These are phyloP conservation scores for Periconia sp. DNA, from an alignment of 2,329 filamentous ascomycete species.

Conservation along the genomic window DNA sequence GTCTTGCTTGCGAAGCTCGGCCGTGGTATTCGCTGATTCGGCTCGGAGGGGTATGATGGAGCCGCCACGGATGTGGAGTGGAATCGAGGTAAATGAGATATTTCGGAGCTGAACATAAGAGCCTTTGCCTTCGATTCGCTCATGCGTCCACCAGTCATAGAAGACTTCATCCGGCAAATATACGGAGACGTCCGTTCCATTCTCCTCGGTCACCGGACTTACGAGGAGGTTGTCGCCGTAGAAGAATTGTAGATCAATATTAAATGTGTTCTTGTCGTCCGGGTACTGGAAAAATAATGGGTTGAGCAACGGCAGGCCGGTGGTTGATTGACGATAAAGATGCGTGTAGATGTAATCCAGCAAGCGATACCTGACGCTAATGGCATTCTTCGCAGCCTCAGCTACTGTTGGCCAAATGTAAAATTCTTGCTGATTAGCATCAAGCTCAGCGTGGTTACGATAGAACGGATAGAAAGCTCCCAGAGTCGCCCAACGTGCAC, in stretches of 20 bases:
- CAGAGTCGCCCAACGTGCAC: slow-evolving; percentile 73
- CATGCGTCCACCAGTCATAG: slow-evolving; percentile 65
- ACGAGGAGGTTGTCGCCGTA: slow-evolving; percentile 63
- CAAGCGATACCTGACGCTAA: slow-evolving; percentile 72
- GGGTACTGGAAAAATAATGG: slow-evolving; percentile 77
- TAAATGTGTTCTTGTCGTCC: slow-evolving; percentile 57
- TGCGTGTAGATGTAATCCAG: slow-evolving; percentile 81
- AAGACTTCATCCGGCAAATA: slow-evolving; percentile 65
- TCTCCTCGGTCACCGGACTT: slow-evolving; percentile 61
- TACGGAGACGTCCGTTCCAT: slow-evolving; percentile 58
- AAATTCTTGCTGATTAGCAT: slow-evolving; percentile 69
- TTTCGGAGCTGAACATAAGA: slow-evolving; percentile 52
- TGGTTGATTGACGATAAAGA: slow-evolving; percentile 63
- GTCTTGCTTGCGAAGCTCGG: slow-evolving; percentile 66
- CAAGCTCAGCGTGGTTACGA: slow-evolving; percentile 69
- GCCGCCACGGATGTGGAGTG: slow-evolving; percentile 70
- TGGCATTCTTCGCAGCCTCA: slow-evolving; percentile 68
- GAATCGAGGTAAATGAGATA: slow-evolving; percentile 61
- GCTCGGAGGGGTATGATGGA: slow-evolving; percentile 66
- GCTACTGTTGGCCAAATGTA: slow-evolving; percentile 56
- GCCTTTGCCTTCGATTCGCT: slow-evolving; percentile 55
- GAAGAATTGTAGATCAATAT: slow-evolving; percentile 63
- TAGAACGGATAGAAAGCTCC: slow-evolving; percentile 79
- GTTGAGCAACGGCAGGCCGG: slow-evolving; percentile 69
- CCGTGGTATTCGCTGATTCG: slow-evolving; percentile 65